Base-by-base conservation (phyloP, 148 eudicot species). In the Suaeda aralocaspica region DNA sequence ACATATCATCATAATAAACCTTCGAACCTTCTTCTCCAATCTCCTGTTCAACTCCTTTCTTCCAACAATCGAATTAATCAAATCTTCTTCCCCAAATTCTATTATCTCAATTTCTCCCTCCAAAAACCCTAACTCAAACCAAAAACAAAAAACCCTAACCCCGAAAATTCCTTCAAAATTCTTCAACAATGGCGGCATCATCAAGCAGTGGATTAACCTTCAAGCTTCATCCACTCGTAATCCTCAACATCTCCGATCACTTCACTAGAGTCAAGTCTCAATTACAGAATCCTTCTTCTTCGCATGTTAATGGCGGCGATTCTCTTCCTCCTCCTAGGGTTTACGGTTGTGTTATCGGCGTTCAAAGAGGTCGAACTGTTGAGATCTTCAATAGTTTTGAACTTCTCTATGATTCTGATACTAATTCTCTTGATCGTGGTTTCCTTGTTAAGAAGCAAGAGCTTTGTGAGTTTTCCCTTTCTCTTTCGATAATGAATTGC, bases 301-400 rank as follows among this genome's bases (percentile, higher is more conserved):
- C 78, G 41, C 63, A 52, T 62, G 53, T 49, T 8, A 76, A 63
- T 26, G 67, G 52, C 45, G 61, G 46, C 16, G 67, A 45, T 36
- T 9, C 48, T 8, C 5, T 64, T 25, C 33, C 73, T 52, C 58
- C 84, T 31, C 83, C 86, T 4, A 78, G 95, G 59, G 96, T 90
- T 6, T 90, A 88, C 57, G 98, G 98, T 16, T 88, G 94, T 67
- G 96, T 90, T 30, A 90, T 88, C 59, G 96, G 98, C 24, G 80
- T 87, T 19, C 96, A 90, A 72, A 77, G 81, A 33, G 96, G 96
- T 33, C 85, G 98, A 45, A 89, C 94, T 21, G 96, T 93, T 56
- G 98, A 93, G 88, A 90, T 93, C 77, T 93, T 90, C 74, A 93
- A 90, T 72, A 93, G 96, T 64, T 93, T 93, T 67, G 96, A 93